Evolutionary conservation across 192 early-diverging fungal species (phyloP).

Genomic region (Spizellomyces punctatus): DNA sequence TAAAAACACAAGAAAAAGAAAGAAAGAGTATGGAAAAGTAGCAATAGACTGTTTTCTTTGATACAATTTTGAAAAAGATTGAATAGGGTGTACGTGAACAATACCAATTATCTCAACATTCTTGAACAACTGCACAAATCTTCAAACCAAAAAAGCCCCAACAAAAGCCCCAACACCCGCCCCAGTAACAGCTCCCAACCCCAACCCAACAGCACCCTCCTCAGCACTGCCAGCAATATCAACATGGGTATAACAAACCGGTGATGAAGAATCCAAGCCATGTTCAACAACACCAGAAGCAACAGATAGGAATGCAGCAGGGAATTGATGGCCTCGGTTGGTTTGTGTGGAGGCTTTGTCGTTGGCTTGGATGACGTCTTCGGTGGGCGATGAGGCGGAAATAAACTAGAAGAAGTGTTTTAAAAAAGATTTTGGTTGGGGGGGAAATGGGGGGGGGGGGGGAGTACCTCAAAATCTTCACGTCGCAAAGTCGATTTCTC

Average conservation of each 20-base stretch:
- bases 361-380: slow-evolving; percentile 87
- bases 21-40: too few species aligned
- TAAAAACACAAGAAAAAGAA: too few species aligned
- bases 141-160: slow-evolving; percentile 53
- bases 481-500: slow-evolving; percentile 80
- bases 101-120: too few species aligned
- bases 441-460: too few species aligned
- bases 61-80: too few species aligned
- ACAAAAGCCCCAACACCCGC: slow-evolving; percentile 77
- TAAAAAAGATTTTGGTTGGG: slow-evolving; percentile 8
- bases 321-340: slow-evolving; percentile 83
- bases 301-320: slow-evolving; percentile 79
- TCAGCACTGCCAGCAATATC: slow-evolving; percentile 85
- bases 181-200: slow-evolving; percentile 72
- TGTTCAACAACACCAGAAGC: slow-evolving; percentile 75
- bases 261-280: slow-evolving; percentile 62
- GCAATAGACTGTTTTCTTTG: too few species aligned
- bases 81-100: too few species aligned
- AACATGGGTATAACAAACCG: slow-evolving; percentile 80
- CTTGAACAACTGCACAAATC: too few species aligned
- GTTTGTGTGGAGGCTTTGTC: slow-evolving; percentile 70
- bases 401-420: slow-evolving; percentile 44
- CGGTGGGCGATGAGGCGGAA: slow-evolving; percentile 62
- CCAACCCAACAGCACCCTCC: slow-evolving; percentile 65
- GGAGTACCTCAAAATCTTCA: slow-evolving; percentile 73